Conservation (phyloP, 257 asterid species). For the Solanum appendiculatum region DNA sequence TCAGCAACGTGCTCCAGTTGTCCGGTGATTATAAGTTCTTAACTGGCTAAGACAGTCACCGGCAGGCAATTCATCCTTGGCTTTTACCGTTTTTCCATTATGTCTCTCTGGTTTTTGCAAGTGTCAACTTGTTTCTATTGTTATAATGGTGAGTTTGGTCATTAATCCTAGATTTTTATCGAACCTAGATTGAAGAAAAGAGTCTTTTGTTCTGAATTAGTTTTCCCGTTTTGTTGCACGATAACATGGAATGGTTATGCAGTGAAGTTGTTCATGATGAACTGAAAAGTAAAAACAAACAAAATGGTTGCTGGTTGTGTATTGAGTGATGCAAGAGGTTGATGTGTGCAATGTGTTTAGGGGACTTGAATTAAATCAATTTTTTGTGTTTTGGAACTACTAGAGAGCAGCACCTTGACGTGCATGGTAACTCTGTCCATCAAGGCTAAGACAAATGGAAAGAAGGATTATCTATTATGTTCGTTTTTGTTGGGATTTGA, state of each 20-base stretch:
- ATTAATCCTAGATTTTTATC: not conserved
- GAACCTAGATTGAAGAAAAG: not conserved
- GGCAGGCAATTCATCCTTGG: constrained; percentile 99
- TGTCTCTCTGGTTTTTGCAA: constrained; percentile 6
- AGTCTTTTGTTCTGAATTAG: not conserved
- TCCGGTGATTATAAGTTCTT: constrained; percentile 38
- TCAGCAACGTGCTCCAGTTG: constrained; percentile 45
- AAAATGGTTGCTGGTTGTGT: not conserved
- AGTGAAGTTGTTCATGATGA: not conserved
- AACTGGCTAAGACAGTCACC: constrained; percentile 4
- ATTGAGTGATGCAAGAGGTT: not conserved
- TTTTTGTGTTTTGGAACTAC: not conserved
- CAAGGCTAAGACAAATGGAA: no score
- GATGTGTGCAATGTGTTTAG: not conserved
- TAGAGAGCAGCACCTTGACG: not conserved
- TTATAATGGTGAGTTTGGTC: not conserved
- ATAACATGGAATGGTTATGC: not conserved
- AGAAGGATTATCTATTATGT: no score
- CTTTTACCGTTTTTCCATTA: constrained; percentile 32
- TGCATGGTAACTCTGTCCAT: no score
- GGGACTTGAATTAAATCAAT: not conserved
- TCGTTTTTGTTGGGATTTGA: no score
- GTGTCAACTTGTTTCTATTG: not conserved
- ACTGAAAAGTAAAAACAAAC: not conserved
- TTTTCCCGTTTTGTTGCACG: not conserved